phyloP scores from a whole-genome alignment of 495 filamentous ascomycete species.

The Glutinoglossum americanum region DNA sequence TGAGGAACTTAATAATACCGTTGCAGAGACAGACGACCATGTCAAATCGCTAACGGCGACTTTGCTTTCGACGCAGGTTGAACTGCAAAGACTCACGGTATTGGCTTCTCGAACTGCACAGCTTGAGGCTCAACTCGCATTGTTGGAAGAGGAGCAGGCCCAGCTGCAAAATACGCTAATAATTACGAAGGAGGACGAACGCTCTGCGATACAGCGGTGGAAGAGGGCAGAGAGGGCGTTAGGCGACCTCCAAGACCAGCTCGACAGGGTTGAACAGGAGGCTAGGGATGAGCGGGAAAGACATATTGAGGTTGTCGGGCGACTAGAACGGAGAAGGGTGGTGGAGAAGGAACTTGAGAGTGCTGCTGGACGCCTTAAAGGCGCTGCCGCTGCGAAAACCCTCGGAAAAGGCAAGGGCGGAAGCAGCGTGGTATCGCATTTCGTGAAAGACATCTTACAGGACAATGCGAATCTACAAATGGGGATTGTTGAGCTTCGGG shows the following conservation, averaged over 20 bases:
- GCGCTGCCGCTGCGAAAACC: constrained; percentile 45
- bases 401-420: constrained; percentile 30
- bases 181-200: constrained; percentile 44
- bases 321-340: constrained; percentile 53
- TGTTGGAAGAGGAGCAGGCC: constrained; percentile 63
- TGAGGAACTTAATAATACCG: constrained; percentile 53
- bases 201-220: constrained; percentile 60
- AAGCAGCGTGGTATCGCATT: constrained; percentile 60
- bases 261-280: constrained; percentile 76
- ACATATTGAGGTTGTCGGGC: constrained; percentile 57
- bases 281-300: constrained; percentile 61
- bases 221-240: constrained; percentile 58
- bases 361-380: constrained; percentile 56
- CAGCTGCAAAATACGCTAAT: constrained; percentile 42
- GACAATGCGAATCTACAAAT: constrained; percentile 88
- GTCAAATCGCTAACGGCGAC: constrained; percentile 48
- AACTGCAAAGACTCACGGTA: constrained; percentile 47
- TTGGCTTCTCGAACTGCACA: constrained; percentile 52
- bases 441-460: constrained; percentile 85
- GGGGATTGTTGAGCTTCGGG: constrained; percentile 71
- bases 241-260: constrained; percentile 54
- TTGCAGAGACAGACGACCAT: constrained; percentile 52
- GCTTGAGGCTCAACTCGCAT: constrained; percentile 54
- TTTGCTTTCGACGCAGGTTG: constrained; percentile 50
- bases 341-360: constrained; percentile 59